These are phyloP conservation scores for Annulohypoxylon bovei DNA, from an alignment of 495 filamentous ascomycete genomes.

Conservation along the genomic window DNA sequence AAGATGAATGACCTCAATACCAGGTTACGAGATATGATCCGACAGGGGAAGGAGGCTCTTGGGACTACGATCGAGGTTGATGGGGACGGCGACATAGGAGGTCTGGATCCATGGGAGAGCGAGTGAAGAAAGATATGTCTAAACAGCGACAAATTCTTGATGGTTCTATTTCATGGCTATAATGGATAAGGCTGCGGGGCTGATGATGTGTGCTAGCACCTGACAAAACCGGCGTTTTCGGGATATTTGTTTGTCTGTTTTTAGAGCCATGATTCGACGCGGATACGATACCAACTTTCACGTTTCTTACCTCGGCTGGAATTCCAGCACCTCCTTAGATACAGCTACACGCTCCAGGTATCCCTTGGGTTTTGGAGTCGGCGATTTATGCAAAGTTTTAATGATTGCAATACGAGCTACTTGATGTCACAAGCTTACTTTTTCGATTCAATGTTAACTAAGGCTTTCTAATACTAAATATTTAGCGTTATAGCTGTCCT, in stretches of 20 bases:
- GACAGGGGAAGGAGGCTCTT: constrained; percentile 86
- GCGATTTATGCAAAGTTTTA: constrained; percentile 6
- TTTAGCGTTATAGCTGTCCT: background rate
- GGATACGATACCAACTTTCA: constrained; percentile 26
- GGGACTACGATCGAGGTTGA: constrained; percentile 82
- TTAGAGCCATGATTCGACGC: constrained; percentile 6
- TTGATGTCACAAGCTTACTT: background rate
- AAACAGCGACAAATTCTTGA: background rate
- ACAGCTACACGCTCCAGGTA: background rate
- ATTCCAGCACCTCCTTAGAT: constrained; percentile 15
- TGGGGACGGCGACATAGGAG: constrained; percentile 23
- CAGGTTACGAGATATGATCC: constrained; percentile 83
- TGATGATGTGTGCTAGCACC: background rate
- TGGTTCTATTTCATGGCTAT: constrained; percentile 1
- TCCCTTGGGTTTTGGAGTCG: background rate
- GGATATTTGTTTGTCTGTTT: constrained; percentile 9
- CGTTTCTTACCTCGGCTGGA: constrained; percentile 7
- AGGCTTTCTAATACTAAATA: background rate
- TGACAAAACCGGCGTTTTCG: constrained; percentile 17
- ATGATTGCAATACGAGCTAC: constrained; percentile 7
- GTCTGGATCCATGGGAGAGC: constrained; percentile 52
- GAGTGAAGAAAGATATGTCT: constrained; percentile 12
- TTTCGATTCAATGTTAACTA: background rate
- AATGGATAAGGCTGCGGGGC: background rate
- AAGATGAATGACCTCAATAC: constrained; percentile 80